These are phyloP conservation scores for Astrothelium subdiscretum DNA, from an alignment of 495 filamentous ascomycete species.

Conservation along the genomic window DNA sequence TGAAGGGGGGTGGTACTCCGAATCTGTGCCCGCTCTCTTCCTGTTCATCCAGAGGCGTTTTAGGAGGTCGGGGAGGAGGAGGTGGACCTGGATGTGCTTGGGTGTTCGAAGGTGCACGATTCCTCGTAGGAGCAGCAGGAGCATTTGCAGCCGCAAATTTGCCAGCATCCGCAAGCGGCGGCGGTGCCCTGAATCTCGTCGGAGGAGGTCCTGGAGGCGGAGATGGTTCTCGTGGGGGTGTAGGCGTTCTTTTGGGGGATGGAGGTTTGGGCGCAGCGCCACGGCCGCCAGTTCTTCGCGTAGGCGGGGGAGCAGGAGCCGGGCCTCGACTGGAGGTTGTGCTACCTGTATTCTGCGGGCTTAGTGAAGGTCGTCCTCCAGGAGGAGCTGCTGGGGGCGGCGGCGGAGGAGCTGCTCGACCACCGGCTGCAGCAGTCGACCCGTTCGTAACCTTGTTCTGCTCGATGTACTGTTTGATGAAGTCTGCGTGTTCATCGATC, in stretches of 20 bases:
- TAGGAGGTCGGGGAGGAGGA: conserved; percentile 78
- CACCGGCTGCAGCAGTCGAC: conserved; percentile 20
- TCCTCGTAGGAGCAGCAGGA: conserved; percentile 41
- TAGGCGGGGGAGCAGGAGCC: conserved; percentile 75
- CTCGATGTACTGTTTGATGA: conserved; percentile 84
- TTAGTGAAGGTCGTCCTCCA: conserved; percentile 33
- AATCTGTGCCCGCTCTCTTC: conserved; percentile 42
- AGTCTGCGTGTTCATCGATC: conserved; percentile 84
- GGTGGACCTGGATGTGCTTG: conserved; percentile 57
- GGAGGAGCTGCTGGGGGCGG: conserved; percentile 42
- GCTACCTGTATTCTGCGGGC: conserved; percentile 56
- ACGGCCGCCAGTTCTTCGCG: conserved; percentile 46
- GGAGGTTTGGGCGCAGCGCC: conserved; percentile 24
- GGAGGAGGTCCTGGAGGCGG: conserved; percentile 40
- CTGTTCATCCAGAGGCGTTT: conserved; percentile 65
- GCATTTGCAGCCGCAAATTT: conserved; percentile 26
- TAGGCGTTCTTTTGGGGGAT: conserved; percentile 32
- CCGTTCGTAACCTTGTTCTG: conserved; percentile 55
- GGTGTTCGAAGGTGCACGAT: conserved; percentile 43
- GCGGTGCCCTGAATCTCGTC: conserved; percentile 19
- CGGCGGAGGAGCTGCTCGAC: conserved; percentile 49
- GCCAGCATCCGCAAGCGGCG: conserved; percentile 20
- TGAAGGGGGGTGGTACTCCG: conserved; percentile 74
- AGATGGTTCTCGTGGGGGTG: conserved; percentile 44
- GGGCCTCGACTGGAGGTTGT: conserved; percentile 53